Conservation (phyloP, 805 yeast species). For the Teunomyces funiuensis region DNA sequence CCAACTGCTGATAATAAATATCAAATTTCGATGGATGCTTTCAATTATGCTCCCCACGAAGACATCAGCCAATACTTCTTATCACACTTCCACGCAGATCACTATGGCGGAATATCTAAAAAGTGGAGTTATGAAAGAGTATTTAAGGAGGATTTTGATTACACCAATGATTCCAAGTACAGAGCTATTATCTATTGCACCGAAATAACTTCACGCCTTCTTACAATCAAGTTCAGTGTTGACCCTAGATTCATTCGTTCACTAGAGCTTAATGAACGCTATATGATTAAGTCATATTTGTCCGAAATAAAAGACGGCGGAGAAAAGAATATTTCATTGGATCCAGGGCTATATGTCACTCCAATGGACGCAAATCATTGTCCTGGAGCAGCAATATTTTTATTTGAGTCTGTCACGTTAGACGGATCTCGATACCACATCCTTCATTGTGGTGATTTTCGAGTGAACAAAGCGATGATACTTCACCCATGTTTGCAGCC, state of each 20-base stretch:
- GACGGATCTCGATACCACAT: conserved; percentile 28
- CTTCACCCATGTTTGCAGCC: conserved; percentile 28
- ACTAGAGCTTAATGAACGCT: conserved; percentile 42
- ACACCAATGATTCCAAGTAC: conserved; percentile 21
- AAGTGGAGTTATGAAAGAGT: conserved; percentile 59
- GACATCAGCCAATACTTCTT: conserved; percentile 55
- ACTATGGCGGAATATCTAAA: conserved; percentile 82
- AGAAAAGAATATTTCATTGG: conserved; percentile 7
- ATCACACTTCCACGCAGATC: conserved; percentile 92
- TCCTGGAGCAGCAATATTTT: conserved; percentile 87
- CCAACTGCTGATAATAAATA: conserved; percentile 18
- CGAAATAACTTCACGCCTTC: conserved; percentile 60
- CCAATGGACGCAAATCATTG: conserved; percentile 90
- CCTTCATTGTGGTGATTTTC: conserved; percentile 92
- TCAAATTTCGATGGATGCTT: conserved; percentile 65
- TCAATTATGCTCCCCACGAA: conserved; percentile 48
- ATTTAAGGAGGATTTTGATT: conserved; percentile 27
- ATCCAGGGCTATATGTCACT: conserved; percentile 50
- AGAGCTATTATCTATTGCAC: conserved; percentile 74
- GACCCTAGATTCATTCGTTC: conserved; percentile 46
- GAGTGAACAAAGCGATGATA: conserved; percentile 61
- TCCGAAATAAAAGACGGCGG: conserved; percentile 18
- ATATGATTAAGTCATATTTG: conserved; percentile 20
- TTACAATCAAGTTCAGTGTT: conserved; percentile 54
- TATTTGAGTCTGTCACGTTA: conserved; percentile 53